These are phyloP conservation scores for Peziza echinospora DNA, from an alignment of 495 filamentous ascomycete species.

Conservation along the genomic window DNA sequence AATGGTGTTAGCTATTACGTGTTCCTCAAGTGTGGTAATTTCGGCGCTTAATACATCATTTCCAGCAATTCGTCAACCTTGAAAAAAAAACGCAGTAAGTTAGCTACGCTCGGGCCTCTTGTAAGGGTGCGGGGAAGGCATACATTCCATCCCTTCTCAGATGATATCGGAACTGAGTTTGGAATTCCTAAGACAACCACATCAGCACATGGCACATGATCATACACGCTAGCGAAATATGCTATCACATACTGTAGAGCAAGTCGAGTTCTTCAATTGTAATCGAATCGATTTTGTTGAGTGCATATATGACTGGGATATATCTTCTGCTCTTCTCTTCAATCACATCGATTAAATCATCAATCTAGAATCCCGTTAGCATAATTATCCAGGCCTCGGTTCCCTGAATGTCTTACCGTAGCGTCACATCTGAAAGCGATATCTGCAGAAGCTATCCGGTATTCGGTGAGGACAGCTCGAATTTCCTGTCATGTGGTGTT, in stretches of 20 bases:
- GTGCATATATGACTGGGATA: slow-evolving; percentile 91
- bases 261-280: slow-evolving; percentile 93
- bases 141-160: slow-evolving; percentile 84
- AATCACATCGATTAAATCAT: slow-evolving; percentile 86
- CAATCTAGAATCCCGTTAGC: slow-evolving; percentile 22
- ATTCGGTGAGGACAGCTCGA: slow-evolving; percentile 91
- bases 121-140: neutral
- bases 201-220: too few species aligned
- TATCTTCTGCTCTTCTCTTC: slow-evolving; percentile 91
- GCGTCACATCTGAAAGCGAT: slow-evolving; percentile 96
- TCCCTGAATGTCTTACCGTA: slow-evolving; percentile 26
- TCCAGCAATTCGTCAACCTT: slow-evolving; percentile 75
- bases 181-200: slow-evolving; percentile 54
- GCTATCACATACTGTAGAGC: slow-evolving; percentile 49
- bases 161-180: slow-evolving; percentile 87
- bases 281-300: slow-evolving; percentile 98
- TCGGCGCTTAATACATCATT: slow-evolving; percentile 39
- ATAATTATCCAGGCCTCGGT: too few species aligned
- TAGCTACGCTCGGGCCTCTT: too few species aligned
- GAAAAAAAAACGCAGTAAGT: too few species aligned
- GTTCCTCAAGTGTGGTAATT: neutral
- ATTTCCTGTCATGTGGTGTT: slow-evolving; percentile 42
- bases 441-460: slow-evolving; percentile 89
- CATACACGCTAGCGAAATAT: too few species aligned
- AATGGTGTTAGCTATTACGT: slow-evolving; percentile 15